phyloP scores from a whole-genome alignment of 1,284 basidiomycete species.

The Cutaneotrichosporon spelunceum region DNA sequence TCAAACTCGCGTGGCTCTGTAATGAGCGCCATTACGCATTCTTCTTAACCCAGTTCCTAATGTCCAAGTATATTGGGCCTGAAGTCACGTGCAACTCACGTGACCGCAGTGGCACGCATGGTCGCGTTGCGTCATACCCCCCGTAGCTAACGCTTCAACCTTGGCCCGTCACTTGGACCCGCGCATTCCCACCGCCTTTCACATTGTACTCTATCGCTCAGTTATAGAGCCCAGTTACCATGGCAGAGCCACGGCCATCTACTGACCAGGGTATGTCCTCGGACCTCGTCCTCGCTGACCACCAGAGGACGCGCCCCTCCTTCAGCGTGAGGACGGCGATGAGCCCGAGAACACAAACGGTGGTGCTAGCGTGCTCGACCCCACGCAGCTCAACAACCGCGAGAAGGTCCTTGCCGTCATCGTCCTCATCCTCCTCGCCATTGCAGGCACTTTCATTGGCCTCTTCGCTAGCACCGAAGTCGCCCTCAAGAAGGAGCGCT shows the following conservation, averaged over 20 bases:
- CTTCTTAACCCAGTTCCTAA: neutral
- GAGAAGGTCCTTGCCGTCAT: slow-evolving; percentile 76
- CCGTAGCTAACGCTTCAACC: too few species aligned
- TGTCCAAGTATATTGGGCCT: neutral
- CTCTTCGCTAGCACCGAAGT: slow-evolving; percentile 84
- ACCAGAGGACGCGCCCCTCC: slow-evolving; percentile 52
- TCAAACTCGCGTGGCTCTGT: neutral
- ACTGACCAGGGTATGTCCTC: slow-evolving; percentile 39
- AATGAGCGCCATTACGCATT: neutral
- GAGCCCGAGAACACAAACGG: slow-evolving; percentile 21
- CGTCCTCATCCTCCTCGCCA: slow-evolving; percentile 71
- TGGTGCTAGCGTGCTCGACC: slow-evolving; percentile 37
- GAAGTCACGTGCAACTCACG: too few species aligned
- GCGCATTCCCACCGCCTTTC: neutral
- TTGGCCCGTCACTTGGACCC: too few species aligned
- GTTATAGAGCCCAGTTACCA: slow-evolving; percentile 15
- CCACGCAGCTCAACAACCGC: slow-evolving; percentile 66
- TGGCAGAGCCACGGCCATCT: slow-evolving; percentile 48
- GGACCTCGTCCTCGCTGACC: neutral
- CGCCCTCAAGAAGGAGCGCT: slow-evolving; percentile 60
- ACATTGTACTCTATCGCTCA: neutral
- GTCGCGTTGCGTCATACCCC: too few species aligned
- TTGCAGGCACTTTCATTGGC: slow-evolving; percentile 83
- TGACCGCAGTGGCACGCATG: too few species aligned
- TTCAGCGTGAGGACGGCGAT: slow-evolving; percentile 28